Percentiles rank a stretch among this genome's conserved stretches.
These are phyloP conservation scores for Phytophthora rubi DNA, from an alignment of 352 stramenopile genomes.

Conservation along the genomic window DNA sequence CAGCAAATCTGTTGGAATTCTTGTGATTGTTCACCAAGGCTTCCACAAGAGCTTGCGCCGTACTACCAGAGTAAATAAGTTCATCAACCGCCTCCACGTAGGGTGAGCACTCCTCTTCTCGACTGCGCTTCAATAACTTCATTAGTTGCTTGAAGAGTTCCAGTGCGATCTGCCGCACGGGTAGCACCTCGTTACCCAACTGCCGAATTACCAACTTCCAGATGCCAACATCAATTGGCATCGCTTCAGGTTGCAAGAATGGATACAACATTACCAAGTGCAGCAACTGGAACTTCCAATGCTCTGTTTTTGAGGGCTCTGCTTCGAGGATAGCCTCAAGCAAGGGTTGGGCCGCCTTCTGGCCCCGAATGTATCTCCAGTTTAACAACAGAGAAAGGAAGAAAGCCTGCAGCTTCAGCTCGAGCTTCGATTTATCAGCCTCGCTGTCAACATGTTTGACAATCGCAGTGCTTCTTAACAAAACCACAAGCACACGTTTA, in stretches of 20 bases:
- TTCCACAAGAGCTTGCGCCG: conserved; percentile 48
- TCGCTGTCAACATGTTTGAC: conserved; percentile 64
- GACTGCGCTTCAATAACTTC: conserved; percentile 47
- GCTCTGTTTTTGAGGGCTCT: conserved; percentile 48
- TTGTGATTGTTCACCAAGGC: conserved; percentile 69
- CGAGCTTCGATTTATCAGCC: conserved; percentile 62
- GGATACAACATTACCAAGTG: conserved; percentile 74
- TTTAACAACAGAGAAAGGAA: conserved; percentile 58
- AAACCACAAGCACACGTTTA: conserved; percentile 43
- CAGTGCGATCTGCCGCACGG: conserved; percentile 63
- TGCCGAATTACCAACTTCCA: conserved; percentile 65
- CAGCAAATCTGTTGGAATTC: conserved; percentile 60
- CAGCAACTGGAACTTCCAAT: conserved; percentile 86
- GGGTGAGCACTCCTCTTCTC: not conserved
- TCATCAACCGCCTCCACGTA: conserved; percentile 25
- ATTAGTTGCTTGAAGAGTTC: conserved; percentile 61
- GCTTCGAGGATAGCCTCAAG: conserved; percentile 44
- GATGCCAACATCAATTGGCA: conserved; percentile 46
- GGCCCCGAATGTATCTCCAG: conserved; percentile 57
- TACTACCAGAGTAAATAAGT: conserved; percentile 55
- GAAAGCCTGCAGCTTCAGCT: conserved; percentile 57
- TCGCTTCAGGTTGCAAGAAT: conserved; percentile 54
- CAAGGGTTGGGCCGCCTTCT: conserved; percentile 19
- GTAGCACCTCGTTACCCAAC: conserved; percentile 64
- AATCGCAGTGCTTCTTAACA: conserved; percentile 56